Conservation (phyloP, 2,329 filamentous ascomycete genomes). For the Biscogniauxia sp. region DNA sequence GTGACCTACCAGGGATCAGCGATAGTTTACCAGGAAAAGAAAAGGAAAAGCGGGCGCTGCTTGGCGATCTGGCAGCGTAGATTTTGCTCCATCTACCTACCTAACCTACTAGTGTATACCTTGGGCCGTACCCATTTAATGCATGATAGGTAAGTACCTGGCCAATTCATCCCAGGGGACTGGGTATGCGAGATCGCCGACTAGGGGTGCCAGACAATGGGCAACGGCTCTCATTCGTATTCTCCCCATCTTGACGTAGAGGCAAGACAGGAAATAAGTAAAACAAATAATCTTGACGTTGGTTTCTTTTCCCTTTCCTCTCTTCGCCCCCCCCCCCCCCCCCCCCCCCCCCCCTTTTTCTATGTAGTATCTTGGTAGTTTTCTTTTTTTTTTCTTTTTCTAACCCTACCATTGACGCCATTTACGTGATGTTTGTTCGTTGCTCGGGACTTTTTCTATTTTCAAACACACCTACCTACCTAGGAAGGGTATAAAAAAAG, state of each 20-base stretch:
- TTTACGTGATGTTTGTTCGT: no score
- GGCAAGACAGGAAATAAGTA: no score
- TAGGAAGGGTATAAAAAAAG: no score
- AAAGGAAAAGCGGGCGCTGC: background rate
- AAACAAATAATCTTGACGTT: background rate
- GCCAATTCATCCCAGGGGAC: background rate
- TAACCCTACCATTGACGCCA: no score
- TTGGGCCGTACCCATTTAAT: background rate
- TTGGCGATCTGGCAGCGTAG: background rate
- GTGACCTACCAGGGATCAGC: background rate
- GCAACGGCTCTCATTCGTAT: background rate
- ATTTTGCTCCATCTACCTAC: background rate
- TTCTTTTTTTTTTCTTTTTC: no score
- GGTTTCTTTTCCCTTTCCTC: background rate
- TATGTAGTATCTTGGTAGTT: no score
- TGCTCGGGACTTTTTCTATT: no score
- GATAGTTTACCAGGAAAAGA: background rate
- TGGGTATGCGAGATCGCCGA: slow-evolving; percentile 1
- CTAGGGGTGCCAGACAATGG: background rate
- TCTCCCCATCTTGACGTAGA: no score
- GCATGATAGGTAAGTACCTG: background rate
- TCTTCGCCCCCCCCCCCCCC: no score
- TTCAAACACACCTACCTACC: no score
- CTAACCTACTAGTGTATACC: no score
- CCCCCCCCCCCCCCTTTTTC: no score